A percentile compares a stretch with the other conserved stretches of the same genome.
These are phyloP conservation scores for Neurospora terricola DNA, from an alignment of 495 filamentous ascomycete genomes.

Conservation along the genomic window DNA sequence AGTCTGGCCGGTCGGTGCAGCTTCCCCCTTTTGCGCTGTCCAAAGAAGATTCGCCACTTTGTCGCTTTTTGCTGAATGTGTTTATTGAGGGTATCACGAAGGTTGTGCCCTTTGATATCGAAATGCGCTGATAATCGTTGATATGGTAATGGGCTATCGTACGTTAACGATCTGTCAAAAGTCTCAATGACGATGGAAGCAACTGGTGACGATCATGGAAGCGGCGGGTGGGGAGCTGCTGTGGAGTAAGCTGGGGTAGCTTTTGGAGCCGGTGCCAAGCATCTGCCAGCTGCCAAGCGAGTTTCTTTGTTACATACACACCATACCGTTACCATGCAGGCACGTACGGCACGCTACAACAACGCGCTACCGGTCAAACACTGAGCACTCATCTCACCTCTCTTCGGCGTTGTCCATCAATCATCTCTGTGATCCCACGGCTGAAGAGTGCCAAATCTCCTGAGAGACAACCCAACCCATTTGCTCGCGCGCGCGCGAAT, in stretches of 20 bases:
- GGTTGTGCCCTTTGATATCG: background rate
- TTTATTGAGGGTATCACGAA: background rate
- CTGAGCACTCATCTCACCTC: background rate
- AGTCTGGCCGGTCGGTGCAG: background rate
- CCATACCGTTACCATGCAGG: background rate
- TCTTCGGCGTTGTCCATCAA: background rate
- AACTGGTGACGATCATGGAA: background rate
- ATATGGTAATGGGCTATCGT: background rate
- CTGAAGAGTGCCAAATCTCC: background rate
- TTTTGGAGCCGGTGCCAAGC: background rate
- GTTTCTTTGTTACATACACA: background rate
- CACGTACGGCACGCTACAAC: background rate
- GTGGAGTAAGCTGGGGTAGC: background rate
- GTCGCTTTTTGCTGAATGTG: background rate
- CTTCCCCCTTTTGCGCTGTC: constrained; percentile 9
- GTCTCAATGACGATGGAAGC: background rate
- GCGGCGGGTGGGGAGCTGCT: background rate
- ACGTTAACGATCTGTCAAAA: background rate
- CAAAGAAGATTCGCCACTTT: background rate
- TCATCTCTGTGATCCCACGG: background rate
- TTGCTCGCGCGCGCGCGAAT: background rate
- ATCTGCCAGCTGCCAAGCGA: background rate
- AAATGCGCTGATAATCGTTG: background rate
- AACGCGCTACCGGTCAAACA: background rate
- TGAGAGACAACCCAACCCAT: background rate